Conservation (phyloP, 805 yeast genomes). For the Barnettozyma populi region DNA sequence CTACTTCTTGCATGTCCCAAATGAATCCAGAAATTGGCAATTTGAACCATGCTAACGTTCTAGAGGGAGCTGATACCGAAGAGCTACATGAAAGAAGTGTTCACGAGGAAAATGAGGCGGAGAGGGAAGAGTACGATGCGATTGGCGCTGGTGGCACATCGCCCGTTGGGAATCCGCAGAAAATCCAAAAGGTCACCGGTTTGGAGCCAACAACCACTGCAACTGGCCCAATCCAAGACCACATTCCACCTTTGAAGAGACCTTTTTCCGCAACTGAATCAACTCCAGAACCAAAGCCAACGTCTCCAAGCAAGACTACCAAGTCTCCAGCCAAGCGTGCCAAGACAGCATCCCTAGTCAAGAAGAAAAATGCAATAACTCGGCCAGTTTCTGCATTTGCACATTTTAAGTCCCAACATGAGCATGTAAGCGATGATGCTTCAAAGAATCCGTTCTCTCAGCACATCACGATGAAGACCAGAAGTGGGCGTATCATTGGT, state of each 20-base stretch:
- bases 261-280: background rate
- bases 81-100: too few relatives aligned
- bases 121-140: too few relatives aligned
- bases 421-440: background rate
- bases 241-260: background rate
- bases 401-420: background rate
- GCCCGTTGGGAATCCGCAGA: too few relatives aligned
- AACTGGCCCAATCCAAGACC: background rate
- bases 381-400: conserved; percentile 2
- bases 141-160: too few relatives aligned
- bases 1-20: background rate
- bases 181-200: too few relatives aligned
- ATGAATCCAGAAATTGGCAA: background rate
- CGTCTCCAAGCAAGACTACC: background rate
- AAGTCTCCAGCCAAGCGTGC: background rate
- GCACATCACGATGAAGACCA: conserved; percentile 25
- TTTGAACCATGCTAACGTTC: too few relatives aligned
- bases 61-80: too few relatives aligned
- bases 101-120: too few relatives aligned
- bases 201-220: too few relatives aligned
- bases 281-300: background rate
- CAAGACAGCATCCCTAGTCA: background rate
- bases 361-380: background rate
- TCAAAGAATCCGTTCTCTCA: conserved; percentile 1
- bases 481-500: conserved; percentile 28